These are phyloP conservation scores for Sideroxylon spinosum DNA, from an alignment of 179 eudicot genomes.

Conservation along the genomic window DNA sequence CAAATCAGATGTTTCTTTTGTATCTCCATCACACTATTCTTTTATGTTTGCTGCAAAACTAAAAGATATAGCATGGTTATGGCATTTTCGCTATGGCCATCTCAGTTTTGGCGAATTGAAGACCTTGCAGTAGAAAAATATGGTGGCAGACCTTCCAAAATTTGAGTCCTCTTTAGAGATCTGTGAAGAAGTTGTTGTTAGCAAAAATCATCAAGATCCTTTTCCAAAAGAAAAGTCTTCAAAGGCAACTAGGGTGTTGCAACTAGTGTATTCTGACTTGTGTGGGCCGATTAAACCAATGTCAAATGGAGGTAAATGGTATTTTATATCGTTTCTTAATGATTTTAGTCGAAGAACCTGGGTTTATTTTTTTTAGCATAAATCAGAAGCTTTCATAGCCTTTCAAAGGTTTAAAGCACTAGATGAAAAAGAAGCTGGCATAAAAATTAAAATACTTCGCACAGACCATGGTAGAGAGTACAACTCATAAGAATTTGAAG, in stretches of 20 bases:
- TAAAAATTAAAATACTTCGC: neutral
- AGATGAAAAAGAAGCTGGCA: neutral
- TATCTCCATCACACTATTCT: neutral
- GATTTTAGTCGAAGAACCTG: no score
- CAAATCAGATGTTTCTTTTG: no score
- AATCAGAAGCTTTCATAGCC: neutral
- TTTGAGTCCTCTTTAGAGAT: neutral
- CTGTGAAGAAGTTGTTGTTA: neutral
- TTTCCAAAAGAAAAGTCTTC: neutral
- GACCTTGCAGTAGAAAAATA: neutral
- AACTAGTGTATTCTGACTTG: no score
- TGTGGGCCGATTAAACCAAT: no score
- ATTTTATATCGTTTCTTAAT: neutral
- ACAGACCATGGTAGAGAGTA: neutral
- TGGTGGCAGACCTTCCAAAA: neutral
- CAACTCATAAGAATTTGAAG: neutral
- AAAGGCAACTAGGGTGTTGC: no score
- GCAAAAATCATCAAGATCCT: neutral
- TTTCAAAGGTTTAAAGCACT: constrained; percentile 5
- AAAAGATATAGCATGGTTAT: constrained; percentile 1
- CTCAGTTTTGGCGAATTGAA: constrained; percentile 1
- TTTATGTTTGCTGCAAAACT: neutral
- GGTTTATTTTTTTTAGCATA: neutral
- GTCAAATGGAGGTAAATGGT: no score
- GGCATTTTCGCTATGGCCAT: constrained; percentile 4